Conservation (phyloP, 805 yeast genomes). For the Ogataea thermomethanolica region DNA sequence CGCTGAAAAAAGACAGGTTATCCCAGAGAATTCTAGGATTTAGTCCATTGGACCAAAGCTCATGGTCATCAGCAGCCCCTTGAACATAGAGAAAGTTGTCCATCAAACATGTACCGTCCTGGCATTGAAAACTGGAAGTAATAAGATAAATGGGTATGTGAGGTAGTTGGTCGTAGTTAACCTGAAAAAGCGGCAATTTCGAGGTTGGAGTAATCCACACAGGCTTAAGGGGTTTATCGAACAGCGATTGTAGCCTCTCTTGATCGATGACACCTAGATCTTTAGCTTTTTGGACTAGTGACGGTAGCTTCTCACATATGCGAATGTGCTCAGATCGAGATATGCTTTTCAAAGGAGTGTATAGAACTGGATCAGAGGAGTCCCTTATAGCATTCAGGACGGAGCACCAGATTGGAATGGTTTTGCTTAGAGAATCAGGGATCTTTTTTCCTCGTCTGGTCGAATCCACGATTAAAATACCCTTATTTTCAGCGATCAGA, state of each 20-base stretch:
- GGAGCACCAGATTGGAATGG: constrained; percentile 75
- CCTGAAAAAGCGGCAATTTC: constrained; percentile 7
- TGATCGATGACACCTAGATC: constrained; percentile 6
- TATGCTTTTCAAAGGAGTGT: constrained; percentile 51
- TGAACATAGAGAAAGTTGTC: constrained; percentile 66
- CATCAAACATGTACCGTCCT: constrained; percentile 51
- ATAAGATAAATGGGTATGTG: constrained; percentile 47
- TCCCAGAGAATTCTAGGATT: constrained; percentile 59
- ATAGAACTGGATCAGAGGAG: constrained; percentile 24
- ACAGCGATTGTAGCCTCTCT: background rate
- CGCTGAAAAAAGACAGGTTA: constrained; percentile 26
- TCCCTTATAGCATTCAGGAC: constrained; percentile 12
- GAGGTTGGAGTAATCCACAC: constrained; percentile 64
- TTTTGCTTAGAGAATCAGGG: constrained; percentile 85
- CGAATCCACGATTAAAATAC: constrained; percentile 70
- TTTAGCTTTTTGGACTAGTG: constrained; percentile 43
- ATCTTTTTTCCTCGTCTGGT: constrained; percentile 80
- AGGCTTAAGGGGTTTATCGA: constrained; percentile 55
- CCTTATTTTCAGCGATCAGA: constrained; percentile 39
- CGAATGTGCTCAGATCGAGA: constrained; percentile 53
- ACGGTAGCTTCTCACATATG: constrained; percentile 46
- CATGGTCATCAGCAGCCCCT: constrained; percentile 96
- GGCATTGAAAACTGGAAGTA: constrained; percentile 60
- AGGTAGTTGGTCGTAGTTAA: constrained; percentile 20
- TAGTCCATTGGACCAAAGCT: constrained; percentile 67